Evolutionary conservation across 2,329 filamentous ascomycete genomes (phyloP).

Genomic region (Trichophyton equinum): DNA sequence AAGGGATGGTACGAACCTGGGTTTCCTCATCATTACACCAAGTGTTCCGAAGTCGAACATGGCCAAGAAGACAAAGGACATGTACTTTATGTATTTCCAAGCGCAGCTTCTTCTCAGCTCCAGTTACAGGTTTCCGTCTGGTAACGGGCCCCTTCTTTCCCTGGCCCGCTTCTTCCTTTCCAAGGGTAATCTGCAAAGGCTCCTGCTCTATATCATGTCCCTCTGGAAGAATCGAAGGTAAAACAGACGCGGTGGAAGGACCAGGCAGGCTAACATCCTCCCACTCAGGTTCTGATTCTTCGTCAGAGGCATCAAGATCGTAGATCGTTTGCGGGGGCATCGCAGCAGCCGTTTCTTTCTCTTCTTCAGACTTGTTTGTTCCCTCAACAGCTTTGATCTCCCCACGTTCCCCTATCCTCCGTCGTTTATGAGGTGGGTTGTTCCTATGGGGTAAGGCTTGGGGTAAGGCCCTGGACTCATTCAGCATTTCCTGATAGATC

Average conservation of each 20-base stretch:
- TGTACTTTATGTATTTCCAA: constrained; percentile 78
- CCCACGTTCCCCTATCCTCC: constrained; percentile 14
- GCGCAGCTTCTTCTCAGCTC: constrained; percentile 48
- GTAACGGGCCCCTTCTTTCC: constrained; percentile 17
- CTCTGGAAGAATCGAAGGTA: constrained; percentile 11
- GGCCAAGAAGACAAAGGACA: constrained; percentile 66
- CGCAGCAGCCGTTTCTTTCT: constrained; percentile 9
- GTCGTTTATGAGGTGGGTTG: constrained; percentile 11
- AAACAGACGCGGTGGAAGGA: constrained; percentile 18
- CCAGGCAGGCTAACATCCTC: constrained; percentile 43
- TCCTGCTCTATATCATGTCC: constrained; percentile 14
- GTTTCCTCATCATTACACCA: constrained; percentile 74
- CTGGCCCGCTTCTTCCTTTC: constrained; percentile 18
- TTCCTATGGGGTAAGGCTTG: neutral
- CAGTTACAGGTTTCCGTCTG: constrained; percentile 42
- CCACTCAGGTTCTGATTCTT: constrained; percentile 40
- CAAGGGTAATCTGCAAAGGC: constrained; percentile 28
- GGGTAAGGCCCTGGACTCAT: constrained; percentile 2
- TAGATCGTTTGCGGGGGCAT: constrained; percentile 26
- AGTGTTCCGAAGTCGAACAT: constrained; percentile 63
- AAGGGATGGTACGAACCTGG: constrained; percentile 37
- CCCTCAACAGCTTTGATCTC: neutral
- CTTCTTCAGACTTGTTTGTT: neutral
- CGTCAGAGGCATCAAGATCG: constrained; percentile 43
- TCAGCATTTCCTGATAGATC: constrained; percentile 11